Evolutionary conservation across 768 basidiomycete genomes (phyloP), one percentile per base, ranked within the genome.

Genomic region (Crepidotus variabilis): DNA sequence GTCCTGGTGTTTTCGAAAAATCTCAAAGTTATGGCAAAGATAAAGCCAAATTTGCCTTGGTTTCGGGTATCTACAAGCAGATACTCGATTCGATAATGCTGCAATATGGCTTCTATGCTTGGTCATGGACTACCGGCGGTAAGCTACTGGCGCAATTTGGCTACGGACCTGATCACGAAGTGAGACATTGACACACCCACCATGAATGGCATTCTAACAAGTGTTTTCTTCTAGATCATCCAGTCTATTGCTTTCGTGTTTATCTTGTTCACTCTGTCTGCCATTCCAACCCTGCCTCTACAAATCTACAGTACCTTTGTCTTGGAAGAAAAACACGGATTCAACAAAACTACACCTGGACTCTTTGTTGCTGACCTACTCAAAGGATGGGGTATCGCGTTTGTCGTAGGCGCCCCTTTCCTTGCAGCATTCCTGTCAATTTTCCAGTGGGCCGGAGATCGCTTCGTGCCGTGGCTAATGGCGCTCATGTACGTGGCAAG

Each of bases 401-500:
- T 87, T 56, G 80, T 71, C 45, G 75, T 98, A 16, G 92, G 94
- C 6, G 77, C 87, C 0, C 96, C 96, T 0, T 90, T 97, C 75
- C 78, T 97, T 45, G 87, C 90, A 39, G 84, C 79, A 2, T 94
- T 98, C 78, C 79, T 98, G 51, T 87, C 83, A 64, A 86, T 97
- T 67, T 93, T 97, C 76, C 78, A 89, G 59, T 94, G 91, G 91
- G 94, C 94, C 0, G 96, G 96, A 1, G 89, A 92, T 60, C 83
- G 86, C 36, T 97, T 97, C 67, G 90, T 98, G 1, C 89, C 91
- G 0, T 97, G 88, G 86, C 76, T 97, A 46, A 96, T 98, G 93
- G 84, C 77, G 0, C 94, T 98, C 78, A 76, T 97, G 92, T 93
- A 61, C 57, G 88, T 78, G 3, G 43, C 34, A 34, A n/a, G 18